Evolutionary conservation across 1,284 basidiomycete genomes (phyloP), one percentile per base, ranked within the genome.

Genomic region (Cryptococcus jaspeensis): DNA sequence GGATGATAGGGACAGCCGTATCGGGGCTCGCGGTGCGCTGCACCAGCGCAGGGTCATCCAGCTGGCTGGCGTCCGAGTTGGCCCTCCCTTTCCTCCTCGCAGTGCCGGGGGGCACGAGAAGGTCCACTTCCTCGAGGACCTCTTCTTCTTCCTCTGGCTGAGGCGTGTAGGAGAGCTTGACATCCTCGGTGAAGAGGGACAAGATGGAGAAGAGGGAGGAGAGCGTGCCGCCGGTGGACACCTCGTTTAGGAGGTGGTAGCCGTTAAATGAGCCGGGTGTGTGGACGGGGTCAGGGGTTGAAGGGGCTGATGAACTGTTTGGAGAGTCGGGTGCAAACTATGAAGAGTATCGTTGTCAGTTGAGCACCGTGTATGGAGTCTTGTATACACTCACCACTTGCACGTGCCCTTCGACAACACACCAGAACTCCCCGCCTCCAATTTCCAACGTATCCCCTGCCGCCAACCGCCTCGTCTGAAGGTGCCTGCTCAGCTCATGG

Each of bases 191-290:
- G 78, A 99, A 99, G 47, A 99, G 81, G 56, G 80, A 90, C 52
- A 99, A 83, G 71, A 99, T 99, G 13, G 92, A 97, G 78, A 99
- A 98, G 40, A 98, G 82, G 67, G 92, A 95, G 40, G 92, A 95
- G 15, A 98, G 81, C 0, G 93, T 99, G 11, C 95, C 92, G 5
- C 93, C 93, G n/a, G 87, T 89, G 40, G 89, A 87, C 32, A 97
- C 94, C 79, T 94, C 91, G 69, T 96, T 97, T 45, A 97, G 82
- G 5, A 97, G 80, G 70, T 94, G 91, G 75, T 92, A 96, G 6
- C 92, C 93, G 63, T 94, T 93, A 82, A 90, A 88, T 2, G 66
- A 66, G 28, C 28, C 28, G 4, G 11, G 59, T 15, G 35, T 28
- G 9, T 41, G 38, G 23, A 42, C 37, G 9, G 51, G 45, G 51